These are phyloP conservation scores for Teunomyces tritomae DNA, from an alignment of 805 yeast genomes.

Conservation along the genomic window DNA sequence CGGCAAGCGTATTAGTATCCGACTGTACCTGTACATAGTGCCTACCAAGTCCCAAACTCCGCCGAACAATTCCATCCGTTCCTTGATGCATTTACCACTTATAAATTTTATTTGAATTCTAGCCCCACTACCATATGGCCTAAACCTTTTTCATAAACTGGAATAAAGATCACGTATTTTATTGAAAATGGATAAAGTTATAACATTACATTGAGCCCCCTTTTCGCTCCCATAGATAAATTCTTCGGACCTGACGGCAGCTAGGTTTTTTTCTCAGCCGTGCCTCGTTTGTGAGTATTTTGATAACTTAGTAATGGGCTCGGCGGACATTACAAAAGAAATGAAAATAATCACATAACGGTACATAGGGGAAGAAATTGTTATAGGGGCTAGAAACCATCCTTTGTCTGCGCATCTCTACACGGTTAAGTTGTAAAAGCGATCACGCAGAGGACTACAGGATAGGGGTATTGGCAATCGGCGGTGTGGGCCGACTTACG, in stretches of 20 bases:
- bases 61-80: not conserved
- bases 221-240: not conserved
- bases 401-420: not conserved
- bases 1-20: not conserved
- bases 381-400: not conserved
- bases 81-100: not conserved
- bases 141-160: not conserved
- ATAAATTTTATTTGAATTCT: not conserved
- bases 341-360: not conserved
- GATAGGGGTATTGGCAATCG: not conserved
- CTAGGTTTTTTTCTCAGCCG: slow-evolving; percentile 1
- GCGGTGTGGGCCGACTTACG: not conserved
- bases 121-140: not conserved
- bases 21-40: not conserved
- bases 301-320: not conserved
- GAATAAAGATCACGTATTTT: not conserved
- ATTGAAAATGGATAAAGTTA: not conserved
- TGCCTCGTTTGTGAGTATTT: slow-evolving; percentile 1
- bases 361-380: not conserved
- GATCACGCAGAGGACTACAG: no score
- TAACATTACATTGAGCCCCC: not conserved
- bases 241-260: slow-evolving; percentile 2
- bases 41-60: not conserved
- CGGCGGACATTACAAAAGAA: not conserved
- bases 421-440: no score